Conservation (phyloP, 441 rosid species). For the Francoa sonchifolia region DNA sequence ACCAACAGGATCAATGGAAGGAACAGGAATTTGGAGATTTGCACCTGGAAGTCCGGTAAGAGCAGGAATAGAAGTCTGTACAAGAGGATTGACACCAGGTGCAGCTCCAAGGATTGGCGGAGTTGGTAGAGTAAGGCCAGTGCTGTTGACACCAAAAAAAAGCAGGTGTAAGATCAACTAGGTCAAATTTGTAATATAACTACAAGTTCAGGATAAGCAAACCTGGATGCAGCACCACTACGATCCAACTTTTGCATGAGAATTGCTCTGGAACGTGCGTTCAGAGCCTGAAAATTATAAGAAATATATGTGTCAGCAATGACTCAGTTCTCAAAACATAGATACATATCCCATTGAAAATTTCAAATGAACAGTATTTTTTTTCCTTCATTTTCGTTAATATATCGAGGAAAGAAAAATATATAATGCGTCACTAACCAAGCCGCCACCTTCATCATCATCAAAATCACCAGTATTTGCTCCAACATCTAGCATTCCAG, state of each 20-base stretch:
- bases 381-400: too few relatives aligned
- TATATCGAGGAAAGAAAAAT: too few relatives aligned
- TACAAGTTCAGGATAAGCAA: conserved; percentile 8
- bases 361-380: too few relatives aligned
- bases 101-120: conserved; percentile 34
- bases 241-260: conserved; percentile 93
- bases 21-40: conserved; percentile 39
- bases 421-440: too few relatives aligned
- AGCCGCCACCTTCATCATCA: conserved; percentile 93
- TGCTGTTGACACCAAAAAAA: conserved; percentile 20
- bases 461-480: conserved; percentile 78
- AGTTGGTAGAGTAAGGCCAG: conserved; percentile 30
- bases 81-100: conserved; percentile 38
- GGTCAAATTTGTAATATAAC: conserved; percentile 1
- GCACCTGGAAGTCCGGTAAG: conserved; percentile 37
- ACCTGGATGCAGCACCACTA: conserved; percentile 74
- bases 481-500: conserved; percentile 51
- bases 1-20: conserved; percentile 50
- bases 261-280: conserved; percentile 78
- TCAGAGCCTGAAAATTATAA: conserved; percentile 50
- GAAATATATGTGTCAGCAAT: too few relatives aligned
- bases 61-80: conserved; percentile 35
- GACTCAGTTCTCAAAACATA: too few relatives aligned
- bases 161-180: conserved; percentile 7
- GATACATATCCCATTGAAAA: too few relatives aligned